A percentile compares a stretch with the other conserved stretches of the same genome.
Conservation (phyloP, 139 green algal species). For the Volvox africanus region DNA sequence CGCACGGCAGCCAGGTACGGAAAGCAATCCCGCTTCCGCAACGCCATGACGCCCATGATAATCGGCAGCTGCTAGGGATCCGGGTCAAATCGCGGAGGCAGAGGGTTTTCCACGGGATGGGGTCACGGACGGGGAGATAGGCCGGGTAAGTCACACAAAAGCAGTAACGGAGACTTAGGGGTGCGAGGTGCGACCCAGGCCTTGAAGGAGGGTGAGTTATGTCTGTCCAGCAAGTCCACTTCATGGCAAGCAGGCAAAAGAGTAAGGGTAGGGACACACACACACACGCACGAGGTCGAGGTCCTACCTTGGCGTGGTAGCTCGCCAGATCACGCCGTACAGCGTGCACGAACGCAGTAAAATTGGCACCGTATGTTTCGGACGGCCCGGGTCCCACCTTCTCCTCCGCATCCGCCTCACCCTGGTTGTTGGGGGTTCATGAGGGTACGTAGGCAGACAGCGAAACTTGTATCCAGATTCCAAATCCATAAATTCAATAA, state of each 20-base stretch:
- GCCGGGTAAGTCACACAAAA: not conserved
- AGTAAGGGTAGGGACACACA: too few species aligned
- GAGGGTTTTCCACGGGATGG: not conserved
- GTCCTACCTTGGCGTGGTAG: constrained; percentile 38
- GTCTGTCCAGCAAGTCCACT: not conserved
- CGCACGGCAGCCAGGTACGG: constrained; percentile 25
- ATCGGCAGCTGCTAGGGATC: constrained; percentile 26
- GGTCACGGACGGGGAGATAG: not conserved
- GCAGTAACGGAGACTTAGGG: not conserved
- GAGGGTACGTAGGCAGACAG: not conserved
- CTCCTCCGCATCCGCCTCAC: constrained; percentile 40
- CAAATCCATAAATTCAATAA: too few species aligned
- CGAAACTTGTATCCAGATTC: too few species aligned
- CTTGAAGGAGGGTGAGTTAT: not conserved
- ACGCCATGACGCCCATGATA: constrained; percentile 17
- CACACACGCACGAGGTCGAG: too few species aligned
- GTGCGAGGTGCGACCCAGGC: not conserved
- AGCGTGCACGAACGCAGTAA: not conserved
- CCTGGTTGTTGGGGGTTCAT: not conserved
- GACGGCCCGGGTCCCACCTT: constrained; percentile 11
- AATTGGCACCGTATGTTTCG: constrained; percentile 14
- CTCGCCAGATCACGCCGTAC: constrained; percentile 25
- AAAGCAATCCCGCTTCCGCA: constrained; percentile 34
- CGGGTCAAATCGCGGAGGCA: not conserved
- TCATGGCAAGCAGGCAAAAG: too few species aligned